Evolutionary conservation across 2,329 filamentous ascomycete genomes (phyloP).

Genomic region (Aspergillus brunneoviolaceus): DNA sequence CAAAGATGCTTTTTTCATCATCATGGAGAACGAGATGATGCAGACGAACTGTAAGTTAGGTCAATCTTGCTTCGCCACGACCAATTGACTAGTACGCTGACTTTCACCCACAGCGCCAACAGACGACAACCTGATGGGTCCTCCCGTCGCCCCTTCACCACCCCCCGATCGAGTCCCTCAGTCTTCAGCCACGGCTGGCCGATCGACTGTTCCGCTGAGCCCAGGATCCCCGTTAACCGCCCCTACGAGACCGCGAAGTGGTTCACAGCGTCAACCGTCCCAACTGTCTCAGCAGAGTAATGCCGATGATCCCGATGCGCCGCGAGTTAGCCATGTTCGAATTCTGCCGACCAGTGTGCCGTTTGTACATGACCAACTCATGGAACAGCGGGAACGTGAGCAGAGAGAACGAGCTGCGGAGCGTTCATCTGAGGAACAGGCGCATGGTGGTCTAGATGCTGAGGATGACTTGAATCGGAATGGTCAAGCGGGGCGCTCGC

Average conservation of each 20-base stretch:
- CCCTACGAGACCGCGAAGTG: slow-evolving; percentile 25
- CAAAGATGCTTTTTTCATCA: slow-evolving; percentile 98
- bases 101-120: slow-evolving; percentile 32
- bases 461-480: slow-evolving; percentile 24
- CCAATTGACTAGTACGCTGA: slow-evolving; percentile 8
- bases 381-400: slow-evolving; percentile 59
- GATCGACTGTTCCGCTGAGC: slow-evolving; percentile 17
- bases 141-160: slow-evolving; percentile 28
- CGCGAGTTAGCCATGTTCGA: slow-evolving; percentile 79
- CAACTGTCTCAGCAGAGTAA: slow-evolving; percentile 27
- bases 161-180: slow-evolving; percentile 27
- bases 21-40: slow-evolving; percentile 97
- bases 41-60: slow-evolving; percentile 76
- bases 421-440: slow-evolving; percentile 47
- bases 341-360: slow-evolving; percentile 89
- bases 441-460: slow-evolving; percentile 11
- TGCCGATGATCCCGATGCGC: slow-evolving; percentile 40
- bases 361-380: slow-evolving; percentile 84
- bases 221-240: slow-evolving; percentile 22
- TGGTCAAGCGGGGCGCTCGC: slow-evolving; percentile 33
- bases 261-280: slow-evolving; percentile 26
- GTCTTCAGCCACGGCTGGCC: slow-evolving; percentile 21
- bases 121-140: slow-evolving; percentile 35
- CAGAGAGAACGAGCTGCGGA: slow-evolving; percentile 29
- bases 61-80: neutral